These are phyloP conservation scores for Aschersonia sp. DNA, from an alignment of 2,329 filamentous ascomycete species.

Conservation along the genomic window DNA sequence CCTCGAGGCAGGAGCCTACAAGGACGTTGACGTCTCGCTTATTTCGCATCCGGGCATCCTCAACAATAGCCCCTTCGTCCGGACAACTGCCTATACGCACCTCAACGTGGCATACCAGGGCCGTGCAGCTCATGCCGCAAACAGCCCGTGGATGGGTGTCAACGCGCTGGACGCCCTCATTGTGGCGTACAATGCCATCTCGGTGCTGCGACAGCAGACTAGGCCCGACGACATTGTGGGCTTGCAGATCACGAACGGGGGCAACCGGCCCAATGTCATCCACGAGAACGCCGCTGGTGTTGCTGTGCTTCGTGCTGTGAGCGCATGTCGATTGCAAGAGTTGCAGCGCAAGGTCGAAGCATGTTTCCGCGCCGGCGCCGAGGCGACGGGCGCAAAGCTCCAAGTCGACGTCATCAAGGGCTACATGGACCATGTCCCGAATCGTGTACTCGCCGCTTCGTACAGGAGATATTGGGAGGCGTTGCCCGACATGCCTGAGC, in stretches of 20 bases:
- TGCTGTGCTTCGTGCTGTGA: constrained; percentile 30
- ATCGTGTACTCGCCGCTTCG: constrained; percentile 28
- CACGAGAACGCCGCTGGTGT: constrained; percentile 30
- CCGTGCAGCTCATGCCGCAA: constrained; percentile 38
- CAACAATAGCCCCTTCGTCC: constrained; percentile 29
- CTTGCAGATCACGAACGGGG: constrained; percentile 36
- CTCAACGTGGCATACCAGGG: constrained; percentile 39
- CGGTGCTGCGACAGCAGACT: constrained; percentile 39
- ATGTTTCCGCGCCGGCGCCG: constrained; percentile 22
- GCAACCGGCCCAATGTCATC: constrained; percentile 38
- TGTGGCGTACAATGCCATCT: constrained; percentile 29
- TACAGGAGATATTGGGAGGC: constrained; percentile 26
- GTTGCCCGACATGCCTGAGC: constrained; percentile 17
- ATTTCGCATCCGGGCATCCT: constrained; percentile 17
- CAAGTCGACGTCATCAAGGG: constrained; percentile 21
- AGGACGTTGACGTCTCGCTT: constrained; percentile 7
- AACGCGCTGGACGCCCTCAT: constrained; percentile 44
- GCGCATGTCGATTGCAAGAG: constrained; percentile 21
- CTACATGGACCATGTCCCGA: constrained; percentile 42
- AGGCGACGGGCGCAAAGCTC: constrained; percentile 29
- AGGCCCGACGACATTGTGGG: constrained; percentile 33
- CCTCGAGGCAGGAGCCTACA: constrained; percentile 24
- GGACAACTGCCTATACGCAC: constrained; percentile 33
- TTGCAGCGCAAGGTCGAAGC: constrained; percentile 25
- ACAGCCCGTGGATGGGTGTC: constrained; percentile 39